Evolutionary conservation across 148 eudicot species (phyloP).

Genomic region (Agrostemma githago): DNA sequence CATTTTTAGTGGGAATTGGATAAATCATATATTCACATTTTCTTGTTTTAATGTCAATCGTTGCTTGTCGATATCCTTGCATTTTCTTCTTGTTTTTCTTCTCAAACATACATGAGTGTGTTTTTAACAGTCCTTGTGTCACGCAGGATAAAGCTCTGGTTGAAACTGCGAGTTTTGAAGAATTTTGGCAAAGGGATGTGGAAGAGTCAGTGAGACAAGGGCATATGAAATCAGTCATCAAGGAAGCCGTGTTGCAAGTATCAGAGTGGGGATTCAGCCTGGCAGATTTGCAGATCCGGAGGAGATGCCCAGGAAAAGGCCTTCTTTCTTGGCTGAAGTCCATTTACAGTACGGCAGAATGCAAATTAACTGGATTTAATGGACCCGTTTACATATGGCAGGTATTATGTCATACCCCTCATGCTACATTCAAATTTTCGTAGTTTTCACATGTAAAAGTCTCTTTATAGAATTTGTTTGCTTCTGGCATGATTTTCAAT

Average conservation of each 20-base stretch:
- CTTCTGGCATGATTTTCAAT: background rate
- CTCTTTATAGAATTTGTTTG: background rate
- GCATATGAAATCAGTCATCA: slow-evolving; percentile 48
- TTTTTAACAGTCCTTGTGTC: background rate
- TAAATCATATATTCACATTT: background rate
- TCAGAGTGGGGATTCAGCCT: slow-evolving; percentile 85
- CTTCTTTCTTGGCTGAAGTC: slow-evolving; percentile 67
- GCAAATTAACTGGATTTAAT: slow-evolving; percentile 63
- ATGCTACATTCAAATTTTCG: background rate
- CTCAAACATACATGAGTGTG: background rate
- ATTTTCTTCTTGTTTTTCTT: background rate
- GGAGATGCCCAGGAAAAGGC: slow-evolving; percentile 65
- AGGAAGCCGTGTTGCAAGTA: slow-evolving; percentile 73
- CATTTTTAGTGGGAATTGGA: background rate
- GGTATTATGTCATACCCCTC: slow-evolving; percentile 31
- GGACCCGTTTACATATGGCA: slow-evolving; percentile 93
- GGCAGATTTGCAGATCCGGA: slow-evolving; percentile 61
- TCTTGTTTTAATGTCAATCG: background rate
- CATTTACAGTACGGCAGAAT: slow-evolving; percentile 60
- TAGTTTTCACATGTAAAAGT: background rate
- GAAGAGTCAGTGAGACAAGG: slow-evolving; percentile 83
- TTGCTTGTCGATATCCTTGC: background rate
- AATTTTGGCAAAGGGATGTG: slow-evolving; percentile 83
- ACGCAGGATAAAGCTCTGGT: slow-evolving; percentile 62
- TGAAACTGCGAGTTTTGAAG: slow-evolving; percentile 50